Evolutionary conservation across 2,329 filamentous ascomycete species (phyloP).

Genomic region (Penicillium sp.): DNA sequence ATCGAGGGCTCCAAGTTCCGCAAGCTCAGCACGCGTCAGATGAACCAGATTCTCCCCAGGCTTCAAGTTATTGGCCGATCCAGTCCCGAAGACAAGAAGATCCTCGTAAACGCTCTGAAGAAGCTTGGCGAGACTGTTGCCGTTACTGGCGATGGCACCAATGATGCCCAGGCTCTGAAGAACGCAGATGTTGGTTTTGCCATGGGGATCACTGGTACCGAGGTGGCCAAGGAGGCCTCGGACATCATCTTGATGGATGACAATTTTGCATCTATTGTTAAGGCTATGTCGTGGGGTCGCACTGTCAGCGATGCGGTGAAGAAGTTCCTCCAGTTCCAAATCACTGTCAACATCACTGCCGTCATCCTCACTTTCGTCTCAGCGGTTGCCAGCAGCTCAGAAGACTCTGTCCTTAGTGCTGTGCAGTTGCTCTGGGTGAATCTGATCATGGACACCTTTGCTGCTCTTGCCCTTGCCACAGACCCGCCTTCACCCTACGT

Average conservation of each 20-base stretch:
- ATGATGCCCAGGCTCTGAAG: conserved; percentile 79
- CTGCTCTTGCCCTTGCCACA: conserved; percentile 65
- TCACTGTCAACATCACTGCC: conserved; percentile 66
- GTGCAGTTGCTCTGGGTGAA: conserved; percentile 71
- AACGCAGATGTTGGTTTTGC: conserved; percentile 82
- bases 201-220: conserved; percentile 81
- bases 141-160: conserved; percentile 81
- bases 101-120: conserved; percentile 70
- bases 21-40: conserved; percentile 66
- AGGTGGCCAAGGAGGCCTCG: conserved; percentile 82
- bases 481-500: conserved; percentile 62
- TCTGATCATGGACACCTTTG: conserved; percentile 70
- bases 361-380: conserved; percentile 67
- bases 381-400: conserved; percentile 58
- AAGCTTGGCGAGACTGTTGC: conserved; percentile 75
- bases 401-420: conserved; percentile 63
- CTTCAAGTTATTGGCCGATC: conserved; percentile 73
- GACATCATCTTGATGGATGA: conserved; percentile 87
- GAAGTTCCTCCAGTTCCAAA: conserved; percentile 63
- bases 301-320: conserved; percentile 77
- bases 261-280: conserved; percentile 84
- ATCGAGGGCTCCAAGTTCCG: conserved; percentile 80
- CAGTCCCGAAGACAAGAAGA: conserved; percentile 75
- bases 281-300: conserved; percentile 78
- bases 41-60: conserved; percentile 67